These are phyloP conservation scores for Dactylis glomerata DNA, from an alignment of 176 grass and related monocot genomes.

Conservation along the genomic window DNA sequence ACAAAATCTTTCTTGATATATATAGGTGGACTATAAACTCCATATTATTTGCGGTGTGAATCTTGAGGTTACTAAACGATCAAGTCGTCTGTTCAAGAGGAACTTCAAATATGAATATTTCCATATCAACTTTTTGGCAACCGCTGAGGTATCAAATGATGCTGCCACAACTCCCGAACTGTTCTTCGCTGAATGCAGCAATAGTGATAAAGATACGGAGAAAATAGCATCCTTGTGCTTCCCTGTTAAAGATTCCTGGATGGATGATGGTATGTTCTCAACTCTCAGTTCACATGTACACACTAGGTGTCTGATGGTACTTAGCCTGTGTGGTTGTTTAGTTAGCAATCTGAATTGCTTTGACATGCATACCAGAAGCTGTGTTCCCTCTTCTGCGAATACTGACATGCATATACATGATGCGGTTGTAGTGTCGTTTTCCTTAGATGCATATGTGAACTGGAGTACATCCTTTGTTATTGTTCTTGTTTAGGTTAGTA, in stretches of 20 bases:
- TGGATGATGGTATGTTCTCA: not conserved
- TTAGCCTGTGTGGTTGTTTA: not conserved
- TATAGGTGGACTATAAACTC: not conserved
- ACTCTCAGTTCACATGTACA: not conserved
- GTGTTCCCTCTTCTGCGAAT: not conserved
- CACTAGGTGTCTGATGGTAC: not conserved
- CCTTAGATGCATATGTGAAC: not conserved
- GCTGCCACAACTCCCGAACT: not conserved
- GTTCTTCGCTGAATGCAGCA: constrained; percentile 9
- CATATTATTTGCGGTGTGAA: not conserved
- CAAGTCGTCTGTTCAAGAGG: not conserved
- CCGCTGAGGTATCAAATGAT: not conserved
- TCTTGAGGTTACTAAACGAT: not conserved
- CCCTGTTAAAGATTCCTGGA: not conserved
- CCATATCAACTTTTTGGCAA: constrained; percentile 24
- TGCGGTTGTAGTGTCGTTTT: not conserved
- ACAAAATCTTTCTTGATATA: not conserved
- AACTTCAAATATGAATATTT: not conserved
- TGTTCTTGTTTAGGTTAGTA: not conserved
- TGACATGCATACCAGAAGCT: not conserved
- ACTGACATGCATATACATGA: not conserved
- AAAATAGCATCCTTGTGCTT: not conserved
- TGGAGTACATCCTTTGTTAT: not conserved
- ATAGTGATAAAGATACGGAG: not conserved
- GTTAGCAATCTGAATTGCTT: not conserved